These are phyloP conservation scores for Hordeum pubiflorum DNA, from an alignment of 202 grass and related monocot species.

Conservation along the genomic window DNA sequence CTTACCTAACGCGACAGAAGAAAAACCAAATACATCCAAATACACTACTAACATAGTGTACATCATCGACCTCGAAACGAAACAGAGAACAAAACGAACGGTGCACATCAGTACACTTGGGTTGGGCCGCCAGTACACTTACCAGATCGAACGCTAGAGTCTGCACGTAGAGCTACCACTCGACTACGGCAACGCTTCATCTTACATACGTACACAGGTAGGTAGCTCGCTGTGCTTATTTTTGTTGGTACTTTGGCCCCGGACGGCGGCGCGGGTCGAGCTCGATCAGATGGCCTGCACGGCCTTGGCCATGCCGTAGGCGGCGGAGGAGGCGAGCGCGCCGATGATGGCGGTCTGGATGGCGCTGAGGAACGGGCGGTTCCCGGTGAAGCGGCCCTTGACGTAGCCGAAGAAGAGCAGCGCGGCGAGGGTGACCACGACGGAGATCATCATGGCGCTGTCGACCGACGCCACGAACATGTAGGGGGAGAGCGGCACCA, in stretches of 20 bases:
- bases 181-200: background rate
- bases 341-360: slow-evolving; percentile 73
- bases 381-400: slow-evolving; percentile 78
- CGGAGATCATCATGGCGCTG: slow-evolving; percentile 65
- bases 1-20: background rate
- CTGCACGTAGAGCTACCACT: slow-evolving; percentile 1
- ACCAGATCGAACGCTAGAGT: background rate
- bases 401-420: slow-evolving; percentile 88
- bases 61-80: background rate
- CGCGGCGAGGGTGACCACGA: slow-evolving; percentile 69
- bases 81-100: background rate
- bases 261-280: background rate
- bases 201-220: background rate
- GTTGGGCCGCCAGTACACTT: background rate
- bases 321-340: slow-evolving; percentile 71
- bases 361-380: slow-evolving; percentile 61
- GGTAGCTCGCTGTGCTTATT: slow-evolving; percentile 29
- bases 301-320: slow-evolving; percentile 66
- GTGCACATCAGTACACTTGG: background rate
- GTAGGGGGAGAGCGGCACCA: slow-evolving; percentile 89
- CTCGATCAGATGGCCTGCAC: slow-evolving; percentile 48
- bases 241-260: background rate
- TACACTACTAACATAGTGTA: background rate
- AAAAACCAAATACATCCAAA: background rate
- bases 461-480: slow-evolving; percentile 45